Evolutionary conservation across 805 yeast species (phyloP).

Genomic region (Citeromyces matritensis): DNA sequence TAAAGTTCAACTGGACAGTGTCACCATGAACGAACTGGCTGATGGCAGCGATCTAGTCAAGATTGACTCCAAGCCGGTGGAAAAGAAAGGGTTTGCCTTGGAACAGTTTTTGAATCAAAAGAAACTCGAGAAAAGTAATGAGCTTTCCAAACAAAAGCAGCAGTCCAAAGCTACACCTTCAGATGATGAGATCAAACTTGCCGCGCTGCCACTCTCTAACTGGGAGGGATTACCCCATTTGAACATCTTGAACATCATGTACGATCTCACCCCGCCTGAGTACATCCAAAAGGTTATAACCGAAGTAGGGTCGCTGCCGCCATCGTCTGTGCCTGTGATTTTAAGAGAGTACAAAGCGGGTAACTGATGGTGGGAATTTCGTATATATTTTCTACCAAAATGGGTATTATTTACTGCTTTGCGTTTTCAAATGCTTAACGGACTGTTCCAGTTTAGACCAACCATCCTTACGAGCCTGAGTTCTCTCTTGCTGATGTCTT

Average conservation of each 20-base stretch:
- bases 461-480: conserved; percentile 44
- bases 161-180: conserved; percentile 8
- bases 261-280: conserved; percentile 89
- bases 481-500: conserved; percentile 56
- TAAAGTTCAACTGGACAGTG: conserved; percentile 92
- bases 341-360: conserved; percentile 74
- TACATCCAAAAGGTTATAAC: conserved; percentile 91
- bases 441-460: conserved; percentile 59
- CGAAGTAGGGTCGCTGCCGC: conserved; percentile 92
- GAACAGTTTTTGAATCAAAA: conserved; percentile 40
- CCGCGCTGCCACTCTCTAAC: conserved; percentile 30
- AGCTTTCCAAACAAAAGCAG: conserved; percentile 1
- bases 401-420: not conserved
- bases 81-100: conserved; percentile 44
- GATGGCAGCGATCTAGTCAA: conserved; percentile 60
- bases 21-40: conserved; percentile 82
- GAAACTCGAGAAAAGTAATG: conserved; percentile 11
- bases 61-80: conserved; percentile 28
- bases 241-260: conserved; percentile 72
- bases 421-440: conserved; percentile 20
- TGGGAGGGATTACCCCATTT: conserved; percentile 53
- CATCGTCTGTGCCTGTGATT: conserved; percentile 96
- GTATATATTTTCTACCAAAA: not conserved
- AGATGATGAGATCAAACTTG: conserved; percentile 9
- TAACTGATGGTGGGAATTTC: not conserved